Evolutionary conservation across 768 basidiomycete species (phyloP), one percentile per base, ranked within the genome.

Genomic region (Cyathus striatus): DNA sequence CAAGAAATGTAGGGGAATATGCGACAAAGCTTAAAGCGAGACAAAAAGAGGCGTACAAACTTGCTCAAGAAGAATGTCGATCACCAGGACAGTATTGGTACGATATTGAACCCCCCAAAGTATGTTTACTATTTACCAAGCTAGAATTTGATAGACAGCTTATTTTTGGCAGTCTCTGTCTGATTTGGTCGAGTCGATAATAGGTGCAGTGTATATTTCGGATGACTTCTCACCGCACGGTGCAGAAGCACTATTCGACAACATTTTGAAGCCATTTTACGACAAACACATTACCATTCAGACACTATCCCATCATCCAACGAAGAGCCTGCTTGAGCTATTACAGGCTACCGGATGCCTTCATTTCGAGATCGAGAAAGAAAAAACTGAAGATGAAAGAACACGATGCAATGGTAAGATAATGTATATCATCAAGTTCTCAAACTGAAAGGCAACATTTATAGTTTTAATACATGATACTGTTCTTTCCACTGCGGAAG

Each of bases 201-300:
- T 89, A 25, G 90, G 88, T 6, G 90, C 87, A 7, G 64, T 90
- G 39, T 88, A 83, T 61, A 75, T 92, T 48, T 86, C 81, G 17
- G 88, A 90, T 56, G 69, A 75, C 42, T 87, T 82, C 61, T 73
- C 77, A 14, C 73, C 74, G 20, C 62, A 65, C 40, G 85, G 86
- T 3, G 72, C 74, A 20, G 75, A 85, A 52, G 63, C 64, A 0
- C 69, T 92, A 52, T 92, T 86, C 62, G 72, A 81, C 43, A 75
- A 70, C 40, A 64, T 84, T 37, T 65, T 90, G 42, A 72, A 78
- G 59, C 89, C 89, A 4, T 93, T 92, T 59, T 88, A 82, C 53
- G 81, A 90, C 60, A 72, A 73, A 49, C 79, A 90, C 49, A 76
- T 91, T 59, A 79, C 79, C 21, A 64, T 88, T 43, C 76, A 79